Percentiles rank a stretch among this genome's conserved stretches.
phyloP scores from a whole-genome alignment of 2,329 filamentous ascomycete genomes.

The Exophiala bonariae region DNA sequence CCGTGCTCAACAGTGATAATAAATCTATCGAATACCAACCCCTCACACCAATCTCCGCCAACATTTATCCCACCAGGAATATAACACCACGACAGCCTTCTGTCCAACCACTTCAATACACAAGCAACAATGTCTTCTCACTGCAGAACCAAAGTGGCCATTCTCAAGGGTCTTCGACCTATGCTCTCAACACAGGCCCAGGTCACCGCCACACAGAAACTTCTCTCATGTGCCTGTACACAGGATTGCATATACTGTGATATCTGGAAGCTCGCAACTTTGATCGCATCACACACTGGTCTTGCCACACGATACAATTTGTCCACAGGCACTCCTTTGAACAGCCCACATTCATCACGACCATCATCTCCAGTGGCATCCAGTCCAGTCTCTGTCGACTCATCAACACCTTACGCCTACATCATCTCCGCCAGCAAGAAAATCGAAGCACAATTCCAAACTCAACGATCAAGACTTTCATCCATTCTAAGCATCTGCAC shows the following conservation, averaged over 20 bases:
- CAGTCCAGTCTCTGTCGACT: conserved; percentile 9
- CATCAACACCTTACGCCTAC: conserved; percentile 17
- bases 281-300: conserved; percentile 25
- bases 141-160: conserved; percentile 22
- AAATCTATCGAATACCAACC: conserved; percentile 16
- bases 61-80: too few species aligned
- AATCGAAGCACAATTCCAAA: conserved; percentile 28
- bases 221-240: conserved; percentile 22
- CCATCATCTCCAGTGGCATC: conserved; percentile 14
- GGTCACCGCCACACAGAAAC: conserved; percentile 19
- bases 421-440: conserved; percentile 21
- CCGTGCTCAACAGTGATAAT: conserved; percentile 2
- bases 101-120: conserved; percentile 2
- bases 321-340: conserved; percentile 13
- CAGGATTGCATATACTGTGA: conserved; percentile 28
- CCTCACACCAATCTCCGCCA: conserved; percentile 5
- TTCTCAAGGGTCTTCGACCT: conserved; percentile 25
- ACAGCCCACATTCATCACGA: conserved; percentile 11
- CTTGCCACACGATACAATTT: conserved; percentile 25
- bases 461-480: conserved; percentile 24
- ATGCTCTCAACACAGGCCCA: conserved; percentile 15
- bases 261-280: conserved; percentile 28
- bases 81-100: conserved; percentile 4
- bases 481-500: conserved; percentile 29
- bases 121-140: conserved; percentile 17